Conservation (phyloP, 2,329 filamentous ascomycete species). For the Teratosphaeria destructans region DNA sequence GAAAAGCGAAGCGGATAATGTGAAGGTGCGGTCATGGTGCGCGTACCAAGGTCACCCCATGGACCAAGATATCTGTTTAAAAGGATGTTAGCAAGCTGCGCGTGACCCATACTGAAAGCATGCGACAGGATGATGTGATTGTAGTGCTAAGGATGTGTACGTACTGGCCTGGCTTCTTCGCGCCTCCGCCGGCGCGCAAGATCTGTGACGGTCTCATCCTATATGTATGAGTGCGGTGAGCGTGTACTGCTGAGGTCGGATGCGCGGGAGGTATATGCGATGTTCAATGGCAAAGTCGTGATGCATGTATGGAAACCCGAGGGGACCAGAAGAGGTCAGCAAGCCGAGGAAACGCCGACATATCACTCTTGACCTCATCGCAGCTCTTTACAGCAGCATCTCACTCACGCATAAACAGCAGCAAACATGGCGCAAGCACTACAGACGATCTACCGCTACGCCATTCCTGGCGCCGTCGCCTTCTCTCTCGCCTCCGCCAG, state of each 20-base stretch:
- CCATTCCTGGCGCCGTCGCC: slow-evolving; percentile 63
- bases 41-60: slow-evolving; percentile 1
- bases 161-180: slow-evolving; percentile 32
- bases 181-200: slow-evolving; percentile 27
- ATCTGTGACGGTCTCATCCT: slow-evolving; percentile 29
- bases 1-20: neutral
- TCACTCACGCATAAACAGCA: neutral
- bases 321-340: neutral
- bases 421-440: slow-evolving; percentile 39
- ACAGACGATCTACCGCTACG: slow-evolving; percentile 53
- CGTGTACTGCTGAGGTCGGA: neutral
- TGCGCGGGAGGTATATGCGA: neutral
- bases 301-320: neutral
- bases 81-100: neutral
- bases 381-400: neutral
- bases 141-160: slow-evolving; percentile 11
- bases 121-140: neutral
- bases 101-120: neutral
- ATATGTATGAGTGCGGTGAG: neutral
- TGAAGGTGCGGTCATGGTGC: neutral
- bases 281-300: neutral
- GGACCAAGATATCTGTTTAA: slow-evolving; percentile 55
- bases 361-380: neutral
- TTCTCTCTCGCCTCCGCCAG: slow-evolving; percentile 62
- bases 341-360: neutral